These are phyloP conservation scores for Aspergillus sp. DNA, from an alignment of 2,329 filamentous ascomycete species.

Conservation along the genomic window DNA sequence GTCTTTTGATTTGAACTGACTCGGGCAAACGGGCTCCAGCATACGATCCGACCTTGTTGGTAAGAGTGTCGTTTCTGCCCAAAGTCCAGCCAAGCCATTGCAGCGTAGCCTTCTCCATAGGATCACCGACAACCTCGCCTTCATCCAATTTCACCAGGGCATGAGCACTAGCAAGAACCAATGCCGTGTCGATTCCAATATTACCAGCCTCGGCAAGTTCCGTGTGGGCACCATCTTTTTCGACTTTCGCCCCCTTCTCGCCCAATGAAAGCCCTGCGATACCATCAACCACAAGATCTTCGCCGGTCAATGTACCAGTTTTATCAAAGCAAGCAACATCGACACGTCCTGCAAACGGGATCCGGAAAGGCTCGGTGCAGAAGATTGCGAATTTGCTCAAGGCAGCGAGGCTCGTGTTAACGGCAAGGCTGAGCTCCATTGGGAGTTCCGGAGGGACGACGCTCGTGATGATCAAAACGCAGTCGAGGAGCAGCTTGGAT, in stretches of 20 bases:
- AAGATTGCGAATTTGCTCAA: conserved; percentile 94
- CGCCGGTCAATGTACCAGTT: conserved; percentile 91
- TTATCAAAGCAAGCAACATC: conserved; percentile 98
- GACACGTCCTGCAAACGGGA: conserved; percentile 88
- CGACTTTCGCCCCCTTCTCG: conserved; percentile 55
- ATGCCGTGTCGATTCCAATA: conserved; percentile 69
- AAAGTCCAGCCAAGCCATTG: conserved; percentile 82
- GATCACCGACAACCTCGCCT: conserved; percentile 92
- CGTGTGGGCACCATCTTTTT: conserved; percentile 73
- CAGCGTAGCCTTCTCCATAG: conserved; percentile 97
- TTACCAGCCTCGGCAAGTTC: conserved; percentile 63
- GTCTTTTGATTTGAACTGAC: conserved; percentile 84
- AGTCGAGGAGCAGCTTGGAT: conserved; percentile 93
- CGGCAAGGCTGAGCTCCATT: conserved; percentile 94
- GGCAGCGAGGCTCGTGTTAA: conserved; percentile 93
- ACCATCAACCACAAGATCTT: conserved; percentile 93
- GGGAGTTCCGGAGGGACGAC: conserved; percentile 97
- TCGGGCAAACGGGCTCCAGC: conserved; percentile 45
- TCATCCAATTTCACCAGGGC: conserved; percentile 94
- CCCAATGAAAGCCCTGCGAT: conserved; percentile 80
- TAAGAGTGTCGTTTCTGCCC: conserved; percentile 78
- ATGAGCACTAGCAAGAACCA: conserved; percentile 90
- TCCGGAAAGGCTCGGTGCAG: conserved; percentile 97
- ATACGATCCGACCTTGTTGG: conserved; percentile 47
- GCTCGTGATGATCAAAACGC: conserved; percentile 92